Evolutionary conservation across 768 basidiomycete genomes (phyloP), one percentile per base, ranked within the genome.

Genomic region (Lactifluus subvellereus): DNA sequence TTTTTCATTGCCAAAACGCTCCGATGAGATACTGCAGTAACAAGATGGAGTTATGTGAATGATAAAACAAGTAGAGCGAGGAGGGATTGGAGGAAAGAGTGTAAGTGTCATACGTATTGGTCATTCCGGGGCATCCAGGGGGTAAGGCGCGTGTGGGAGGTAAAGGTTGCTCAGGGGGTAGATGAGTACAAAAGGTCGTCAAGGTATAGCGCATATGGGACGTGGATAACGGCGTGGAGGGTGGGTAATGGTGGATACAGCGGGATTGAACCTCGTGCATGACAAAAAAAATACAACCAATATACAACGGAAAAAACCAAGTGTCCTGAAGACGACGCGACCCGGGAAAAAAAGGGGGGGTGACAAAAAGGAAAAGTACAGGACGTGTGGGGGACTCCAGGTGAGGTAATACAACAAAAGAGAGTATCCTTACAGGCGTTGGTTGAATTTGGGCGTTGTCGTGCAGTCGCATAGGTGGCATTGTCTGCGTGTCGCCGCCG

Each of bases 91-190:
- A 27, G 43, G 32, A 61, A 61, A 35, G 64, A 64, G 49, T 60
- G 63, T 59, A 51, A 50, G 40, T 32, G 63, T 64, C 63, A 64
- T 64, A 64, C 63, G 63, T 64, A 56, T 60, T 49, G 47, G 64
- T 67, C 66, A 27, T 67, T 63, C 51, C 64, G 50, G 64, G 66
- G 66, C 65, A 67, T 67, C 66, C 66, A 48, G 30, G 48, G 30
- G n/a, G 33, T 50, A 33, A 33, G 60, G 52, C 62, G 66, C 48
- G 52, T 54, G 43, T 49, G 47, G 37, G 33, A 30, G 40, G 27
- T 14, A 54, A 53, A 50, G 58, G 63, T 60, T 51, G 54, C 58
- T 45, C 40, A 27, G 58, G 58, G 58, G 20, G 45, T 35, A 64
- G 63, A 59, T 64, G 63, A 60, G 63, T 60, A 50, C 57, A 61